Base-by-base conservation (phyloP, 2,329 filamentous ascomycete genomes). In the Fusarium nisikadoi region DNA sequence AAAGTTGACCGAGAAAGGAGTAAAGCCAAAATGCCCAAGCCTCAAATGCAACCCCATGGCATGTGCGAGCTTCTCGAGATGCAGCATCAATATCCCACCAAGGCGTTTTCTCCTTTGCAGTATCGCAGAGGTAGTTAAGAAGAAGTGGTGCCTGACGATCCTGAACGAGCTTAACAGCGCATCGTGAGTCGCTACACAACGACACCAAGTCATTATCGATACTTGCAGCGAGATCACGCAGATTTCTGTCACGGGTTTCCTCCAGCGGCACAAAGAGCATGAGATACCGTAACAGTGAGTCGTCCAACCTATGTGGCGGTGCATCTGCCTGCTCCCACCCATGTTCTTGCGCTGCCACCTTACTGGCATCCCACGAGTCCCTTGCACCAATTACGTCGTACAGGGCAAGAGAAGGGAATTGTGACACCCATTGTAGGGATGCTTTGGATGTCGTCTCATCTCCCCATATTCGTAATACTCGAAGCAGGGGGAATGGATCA, bases 391-490 rank as follows among this genome's bases (percentile, higher is more conserved):
- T 79, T 29, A 85, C 78, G 64, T 86, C 85, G 71, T 85, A 85
- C 8, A 87, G 56, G 2, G 79, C 80, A 35, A 89, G 77, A 4
- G 81, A 79, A 1, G 85, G 86, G 49, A 88, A 86, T 8, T 74
- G 76, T 14, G 80, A 75, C 6, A 85, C 75, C 74, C 82, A 84
- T 9, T 76, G 77, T 8, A 88, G 75, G 2, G 84, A 86, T 10
- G 79, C 71, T 10, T 78, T 72, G 0, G 85, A 84, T 1, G 81
- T 80, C 6, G 81, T 78, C 27, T 81, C 73, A 36, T 83, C 77
- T 1, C 84, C 83, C 83, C 83, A 83, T 19, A 88, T 81, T 33
- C 82, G 81, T 45, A 88, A 74, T 20, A 88, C 76, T 8, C 86
- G 81, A 45, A 88, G 80, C 8, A 82, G 47, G 1, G 86, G 85